Evolutionary conservation across 1,139 yeast genomes (phyloP).

Genomic region (Hansenula lynferdii): DNA sequence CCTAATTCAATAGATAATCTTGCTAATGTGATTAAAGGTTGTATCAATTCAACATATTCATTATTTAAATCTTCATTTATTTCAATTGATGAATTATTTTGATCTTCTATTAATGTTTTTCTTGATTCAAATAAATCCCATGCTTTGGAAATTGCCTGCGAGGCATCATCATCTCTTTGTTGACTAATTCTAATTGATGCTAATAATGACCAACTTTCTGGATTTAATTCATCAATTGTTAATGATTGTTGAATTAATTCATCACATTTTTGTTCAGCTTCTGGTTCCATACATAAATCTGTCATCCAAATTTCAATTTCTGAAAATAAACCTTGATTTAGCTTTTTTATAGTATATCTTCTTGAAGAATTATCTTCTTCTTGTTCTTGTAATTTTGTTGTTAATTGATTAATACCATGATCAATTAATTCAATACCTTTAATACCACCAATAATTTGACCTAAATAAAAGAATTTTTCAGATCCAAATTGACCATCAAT

Average conservation of each 20-base stretch:
- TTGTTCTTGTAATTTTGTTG: constrained; percentile 28
- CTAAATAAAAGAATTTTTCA: constrained; percentile 85
- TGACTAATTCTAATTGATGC: constrained; percentile 92
- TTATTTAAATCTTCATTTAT: constrained; percentile 33
- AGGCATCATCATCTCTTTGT: constrained; percentile 70
- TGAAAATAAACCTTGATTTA: constrained; percentile 77
- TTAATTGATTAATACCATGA: constrained; percentile 47
- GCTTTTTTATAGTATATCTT: constrained; percentile 28
- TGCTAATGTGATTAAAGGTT: constrained; percentile 65
- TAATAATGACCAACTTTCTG: constrained; percentile 78
- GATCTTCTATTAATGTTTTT: constrained; percentile 44
- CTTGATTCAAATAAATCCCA: constrained; percentile 64
- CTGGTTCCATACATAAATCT: constrained; percentile 89
- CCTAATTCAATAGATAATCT: constrained; percentile 78
- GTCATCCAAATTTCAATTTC: constrained; percentile 99
- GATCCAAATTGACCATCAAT: constrained; percentile 58
- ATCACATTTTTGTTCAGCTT: constrained; percentile 82
- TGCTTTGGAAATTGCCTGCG: constrained; percentile 58
- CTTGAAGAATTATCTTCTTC: constrained; percentile 10
- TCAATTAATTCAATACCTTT: constrained; percentile 69
- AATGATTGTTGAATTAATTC: constrained; percentile 63
- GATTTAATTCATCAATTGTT: constrained; percentile 46
- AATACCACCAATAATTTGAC: constrained; percentile 82
- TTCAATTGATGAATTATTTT: constrained; percentile 31
- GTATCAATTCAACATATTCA: constrained; percentile 59